Evolutionary conservation across 345 rosid species (phyloP), one percentile per base, ranked within the genome.

Genomic region (Eucalyptus decipiens): DNA sequence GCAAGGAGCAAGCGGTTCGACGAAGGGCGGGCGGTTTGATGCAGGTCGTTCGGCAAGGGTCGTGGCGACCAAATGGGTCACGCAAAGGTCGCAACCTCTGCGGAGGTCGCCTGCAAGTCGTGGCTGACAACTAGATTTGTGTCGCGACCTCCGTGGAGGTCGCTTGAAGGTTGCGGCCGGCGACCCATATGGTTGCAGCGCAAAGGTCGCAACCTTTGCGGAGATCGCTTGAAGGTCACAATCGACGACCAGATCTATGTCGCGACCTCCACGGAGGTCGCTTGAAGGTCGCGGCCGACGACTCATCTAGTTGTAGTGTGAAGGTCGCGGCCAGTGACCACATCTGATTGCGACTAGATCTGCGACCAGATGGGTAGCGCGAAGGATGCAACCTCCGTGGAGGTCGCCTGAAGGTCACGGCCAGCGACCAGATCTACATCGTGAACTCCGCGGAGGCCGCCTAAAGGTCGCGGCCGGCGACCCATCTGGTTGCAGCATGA

Each of bases 91-190:
- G 17, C 1, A 1, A 14, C 50, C 6, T 14, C 1, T 0, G 0
- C 1, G 3, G 50, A 48, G 14, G 49, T 48, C 0, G 5, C 49
- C 14, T 47, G 2, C 4, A 48, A 14, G 49, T 48, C n/a, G n/a
- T n/a, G n/a, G 5, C 8, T 1, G 43, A 5, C 5, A 5, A 42
- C 7, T 42, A 42, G 43, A 42, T 42, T 2, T 42, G 8, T 6
- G 12, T 47, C 4, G 4, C 1, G 13, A 47, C 49, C 49, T 47
- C 1, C 1, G 2, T 2, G 5, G 5, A 4, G 50, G 50, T 48
- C 0, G 3, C 50, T 0, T 13, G 16, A 48, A 48, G 50, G 50
- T 48, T 2, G 0, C 0, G 0, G 2, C 6, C 0, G 1, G 16
- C 45, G 47, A 45, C 47, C 47, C 47, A 45, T 45, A 1, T 45